Evolutionary conservation across 2,329 filamentous ascomycete genomes (phyloP), one percentile per base, ranked within the genome.

Genomic region (Amphichorda felina): DNA sequence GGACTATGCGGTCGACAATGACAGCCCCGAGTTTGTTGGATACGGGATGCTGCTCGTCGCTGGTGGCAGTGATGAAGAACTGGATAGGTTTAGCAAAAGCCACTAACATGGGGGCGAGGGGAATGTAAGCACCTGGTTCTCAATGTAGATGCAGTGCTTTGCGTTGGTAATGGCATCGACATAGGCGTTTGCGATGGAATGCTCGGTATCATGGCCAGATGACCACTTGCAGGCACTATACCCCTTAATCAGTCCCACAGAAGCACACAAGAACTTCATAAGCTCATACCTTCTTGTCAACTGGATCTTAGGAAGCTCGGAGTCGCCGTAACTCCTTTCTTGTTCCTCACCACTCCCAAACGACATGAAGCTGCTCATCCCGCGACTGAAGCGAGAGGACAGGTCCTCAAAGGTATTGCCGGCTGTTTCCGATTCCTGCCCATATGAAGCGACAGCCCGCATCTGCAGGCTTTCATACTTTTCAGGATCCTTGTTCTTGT

Each of bases 101-200:
- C 21, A 6, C 1, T 14, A 10, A 14, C 5, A 33, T 2, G 5
- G 1, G n/a, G 2, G 2, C 10, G 4, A 24, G 8, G n/a, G 5
- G 6, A 3, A 4, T 4, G 4, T 8, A 22, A 50, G 38, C 48
- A 66, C 68, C 53, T 74, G 78, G 48, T 88, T 87, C 53, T 88
- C 82, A 25, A 88, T 86, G 55, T 87, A 88, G 39, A 88, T 59
- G 49, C 81, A 87, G 51, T 86, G 76, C 49, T 76, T 62, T 14
- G 79, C 79, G 33, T 76, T 75, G 26, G 60, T 64, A 45, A 87
- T 87, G 19, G 76, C 69, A 30, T 81, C 68, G 24, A 82, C 75
- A 50, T 94, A 94, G 2, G 87, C 87, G 51, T 89, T 88, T 41
- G 79, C 75, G 41, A 95, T 89, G 1, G 86, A 94, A 54, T 91